These are phyloP conservation scores for Geranomyces michiganensis DNA, from an alignment of 192 early-diverging fungal genomes.

Conservation along the genomic window DNA sequence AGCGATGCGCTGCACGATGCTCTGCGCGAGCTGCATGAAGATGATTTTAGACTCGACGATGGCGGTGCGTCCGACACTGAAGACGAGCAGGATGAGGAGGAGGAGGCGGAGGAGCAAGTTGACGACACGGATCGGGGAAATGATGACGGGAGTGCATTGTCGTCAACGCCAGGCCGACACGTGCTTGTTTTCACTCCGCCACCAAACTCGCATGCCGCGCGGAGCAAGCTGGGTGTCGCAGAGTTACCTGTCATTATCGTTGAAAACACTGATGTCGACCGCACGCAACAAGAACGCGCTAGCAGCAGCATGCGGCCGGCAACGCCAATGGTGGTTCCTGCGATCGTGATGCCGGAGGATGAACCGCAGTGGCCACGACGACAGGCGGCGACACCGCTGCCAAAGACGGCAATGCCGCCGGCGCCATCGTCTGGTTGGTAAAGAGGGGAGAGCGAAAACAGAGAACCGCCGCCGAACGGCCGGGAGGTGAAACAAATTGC, in stretches of 20 bases:
- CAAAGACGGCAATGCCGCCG: slow-evolving; percentile 12
- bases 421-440: neutral
- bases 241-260: slow-evolving; percentile 14
- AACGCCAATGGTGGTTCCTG: neutral
- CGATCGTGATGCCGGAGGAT: neutral
- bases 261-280: neutral
- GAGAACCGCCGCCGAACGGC: too few relatives aligned
- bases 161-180: slow-evolving; percentile 6
- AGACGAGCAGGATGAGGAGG: neutral
- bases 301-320: too few relatives aligned
- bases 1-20: slow-evolving; percentile 41
- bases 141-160: neutral
- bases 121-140: neutral
- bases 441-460: too few relatives aligned
- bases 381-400: neutral
- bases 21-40: slow-evolving; percentile 22
- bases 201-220: neutral
- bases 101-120: neutral
- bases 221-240: too few relatives aligned
- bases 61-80: slow-evolving; percentile 14
- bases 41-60: slow-evolving; percentile 39
- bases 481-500: too few relatives aligned
- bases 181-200: slow-evolving; percentile 22
- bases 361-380: too few relatives aligned
- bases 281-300: too few relatives aligned